Evolutionary conservation across 2,329 filamentous ascomycete species (phyloP), one percentile per base, ranked within the genome.

Genomic region (Diplocarpon rosae): DNA sequence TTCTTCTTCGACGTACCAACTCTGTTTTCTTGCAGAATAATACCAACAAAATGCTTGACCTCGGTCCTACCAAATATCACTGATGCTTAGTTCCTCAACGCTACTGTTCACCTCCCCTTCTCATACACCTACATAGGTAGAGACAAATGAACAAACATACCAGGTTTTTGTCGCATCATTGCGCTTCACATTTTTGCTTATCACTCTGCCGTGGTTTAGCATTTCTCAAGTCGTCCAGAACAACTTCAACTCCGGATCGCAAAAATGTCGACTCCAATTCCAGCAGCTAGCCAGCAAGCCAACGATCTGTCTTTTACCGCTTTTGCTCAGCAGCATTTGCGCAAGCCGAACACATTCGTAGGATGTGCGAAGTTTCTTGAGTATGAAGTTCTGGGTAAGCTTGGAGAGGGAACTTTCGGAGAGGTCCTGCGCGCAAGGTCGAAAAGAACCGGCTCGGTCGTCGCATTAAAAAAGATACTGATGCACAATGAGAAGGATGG

Each of bases 401-500:
- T 98, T 45, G 90, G 90, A 55, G 90, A 96, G 64, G 90, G 90
- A 49, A 96, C 90, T 16, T 96, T 96, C 67, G 90, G 90, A 80
- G 88, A 96, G 68, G 92, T 96, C 32, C 87, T 95, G 65, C 92
- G 90, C 60, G 92, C 88, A 49, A 77, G 77, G 50, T 87, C 84
- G 24, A 81, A 78, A 58, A 83, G 75, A 58, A 85, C 79, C 1
- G 83, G 85, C 43, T 73, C 76, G 17, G 65, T 90, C 37, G 84
- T 95, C 49, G 92, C 92, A 3, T 66, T 98, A 59, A 98, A 98
- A 70, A 96, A 96, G 73, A 98, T 98, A 54, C 78, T 98, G 54
- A 95, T 96, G 85, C 92, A 96, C 64, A 94, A 96, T 64, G 92
- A 98, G 69, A 96, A 95, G 64, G 92, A 98, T 65, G 92, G 92